Evolutionary conservation across 345 rosid species (phyloP).

Genomic region (Sisymbrium altissimum): DNA sequence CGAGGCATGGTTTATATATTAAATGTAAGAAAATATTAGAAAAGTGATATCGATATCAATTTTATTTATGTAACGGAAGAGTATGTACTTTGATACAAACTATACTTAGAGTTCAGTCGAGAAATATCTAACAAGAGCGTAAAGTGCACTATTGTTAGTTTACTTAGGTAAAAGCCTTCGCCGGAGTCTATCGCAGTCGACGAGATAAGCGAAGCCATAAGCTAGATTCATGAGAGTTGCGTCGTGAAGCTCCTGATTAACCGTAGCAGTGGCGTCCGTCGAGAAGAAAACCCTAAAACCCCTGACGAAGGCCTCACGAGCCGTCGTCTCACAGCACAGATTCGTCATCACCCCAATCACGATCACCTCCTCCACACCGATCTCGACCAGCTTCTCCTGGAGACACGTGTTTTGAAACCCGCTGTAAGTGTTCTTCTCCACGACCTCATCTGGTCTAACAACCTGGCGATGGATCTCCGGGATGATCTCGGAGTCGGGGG

Average conservation of each 20-base stretch:
- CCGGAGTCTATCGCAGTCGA: conserved; percentile 40
- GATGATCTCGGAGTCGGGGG: conserved; percentile 48
- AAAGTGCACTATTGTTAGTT: not conserved
- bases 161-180: conserved; percentile 2
- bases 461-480: conserved; percentile 39
- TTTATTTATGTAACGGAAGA: not conserved
- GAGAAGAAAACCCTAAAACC: conserved; percentile 80
- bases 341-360: conserved; percentile 76
- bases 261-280: conserved; percentile 69
- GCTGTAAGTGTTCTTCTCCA: conserved; percentile 74
- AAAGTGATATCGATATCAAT: too few species aligned
- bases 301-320: conserved; percentile 68
- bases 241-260: conserved; percentile 52
- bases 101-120: not conserved
- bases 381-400: conserved; percentile 46
- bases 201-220: conserved; percentile 69
- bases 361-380: conserved; percentile 71
- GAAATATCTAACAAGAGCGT: not conserved
- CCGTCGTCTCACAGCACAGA: conserved; percentile 84
- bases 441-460: conserved; percentile 31
- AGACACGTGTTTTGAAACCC: conserved; percentile 55
- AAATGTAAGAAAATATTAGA: not conserved
- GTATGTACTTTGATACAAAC: too few species aligned
- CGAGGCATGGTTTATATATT: not conserved
- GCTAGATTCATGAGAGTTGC: conserved; percentile 66